These are phyloP conservation scores for Cicer judaicum DNA, from an alignment of 306 rosid genomes.

Conservation along the genomic window DNA sequence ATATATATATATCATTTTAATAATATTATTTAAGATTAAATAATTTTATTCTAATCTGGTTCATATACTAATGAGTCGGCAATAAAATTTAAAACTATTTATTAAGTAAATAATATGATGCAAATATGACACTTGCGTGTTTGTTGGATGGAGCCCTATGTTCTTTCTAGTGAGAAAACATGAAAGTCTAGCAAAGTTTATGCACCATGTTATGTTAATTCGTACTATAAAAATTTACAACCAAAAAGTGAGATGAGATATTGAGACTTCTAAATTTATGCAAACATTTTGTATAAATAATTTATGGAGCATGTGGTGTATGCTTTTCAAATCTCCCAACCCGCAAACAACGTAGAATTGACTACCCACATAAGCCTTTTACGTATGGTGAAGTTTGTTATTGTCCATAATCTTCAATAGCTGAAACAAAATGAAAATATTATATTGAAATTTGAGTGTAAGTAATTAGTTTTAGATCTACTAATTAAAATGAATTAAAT, in stretches of 20 bases:
- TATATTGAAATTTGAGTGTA: neutral
- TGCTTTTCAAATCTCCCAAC: conserved; percentile 41
- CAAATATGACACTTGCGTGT: too few relatives aligned
- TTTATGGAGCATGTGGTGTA: conserved; percentile 34
- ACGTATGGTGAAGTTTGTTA: neutral
- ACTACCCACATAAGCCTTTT: conserved; percentile 30
- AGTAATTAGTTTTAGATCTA: too few relatives aligned
- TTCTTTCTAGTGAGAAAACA: conserved; percentile 4
- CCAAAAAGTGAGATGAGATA: conserved; percentile 11
- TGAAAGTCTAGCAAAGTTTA: conserved; percentile 29
- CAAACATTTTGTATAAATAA: conserved; percentile 38
- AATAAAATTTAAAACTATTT: neutral
- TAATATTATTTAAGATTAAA: neutral
- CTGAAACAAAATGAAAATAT: neutral
- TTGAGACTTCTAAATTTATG: conserved; percentile 4
- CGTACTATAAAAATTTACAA: conserved; percentile 2
- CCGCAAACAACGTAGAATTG: conserved; percentile 46
- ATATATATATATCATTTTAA: too few relatives aligned
- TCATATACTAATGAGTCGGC: conserved; percentile 12
- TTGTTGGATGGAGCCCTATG: too few relatives aligned
- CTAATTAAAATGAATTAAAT: too few relatives aligned
- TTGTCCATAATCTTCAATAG: conserved; percentile 1
- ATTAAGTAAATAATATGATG: neutral
- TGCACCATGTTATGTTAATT: conserved; percentile 12
- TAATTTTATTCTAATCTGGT: neutral